Evolutionary conservation across 2,329 filamentous ascomycete genomes (phyloP).

Genomic region (Xylaria sp.): DNA sequence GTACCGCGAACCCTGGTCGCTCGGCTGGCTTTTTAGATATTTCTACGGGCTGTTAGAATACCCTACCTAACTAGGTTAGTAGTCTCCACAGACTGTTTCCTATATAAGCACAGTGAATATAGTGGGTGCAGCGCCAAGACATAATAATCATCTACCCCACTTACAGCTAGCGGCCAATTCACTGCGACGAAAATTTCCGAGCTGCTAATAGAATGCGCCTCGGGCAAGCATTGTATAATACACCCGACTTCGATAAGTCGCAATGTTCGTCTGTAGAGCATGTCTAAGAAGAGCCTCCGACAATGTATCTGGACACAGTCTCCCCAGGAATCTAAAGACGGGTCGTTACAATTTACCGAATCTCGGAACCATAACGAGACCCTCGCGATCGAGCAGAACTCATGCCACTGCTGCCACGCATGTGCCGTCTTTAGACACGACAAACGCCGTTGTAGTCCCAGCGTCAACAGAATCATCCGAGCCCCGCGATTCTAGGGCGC

Average conservation of each 20-base stretch:
- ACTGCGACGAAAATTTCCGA: conserved; percentile 12
- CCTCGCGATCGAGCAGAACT: conserved; percentile 28
- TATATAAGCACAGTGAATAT: too few relatives aligned
- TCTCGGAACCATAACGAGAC: conserved; percentile 21
- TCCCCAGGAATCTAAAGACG: conserved; percentile 28
- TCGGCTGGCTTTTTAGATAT: too few relatives aligned
- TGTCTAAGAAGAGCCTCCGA: conserved; percentile 48
- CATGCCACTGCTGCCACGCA: conserved; percentile 37
- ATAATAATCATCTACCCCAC: background rate
- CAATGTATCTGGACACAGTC: conserved; percentile 34
- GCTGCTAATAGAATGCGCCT: conserved; percentile 19
- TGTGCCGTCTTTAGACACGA: background rate
- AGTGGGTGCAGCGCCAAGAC: background rate
- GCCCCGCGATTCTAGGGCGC: conserved; percentile 36
- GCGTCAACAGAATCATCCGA: conserved; percentile 8
- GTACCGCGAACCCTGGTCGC: conserved; percentile 43
- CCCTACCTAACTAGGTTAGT: too few relatives aligned
- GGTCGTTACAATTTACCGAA: conserved; percentile 19
- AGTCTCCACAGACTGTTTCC: too few relatives aligned
- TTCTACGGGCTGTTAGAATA: too few relatives aligned
- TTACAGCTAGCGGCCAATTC: background rate
- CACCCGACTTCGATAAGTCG: conserved; percentile 19
- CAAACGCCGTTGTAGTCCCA: background rate
- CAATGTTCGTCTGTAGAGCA: conserved; percentile 54
- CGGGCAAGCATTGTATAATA: conserved; percentile 13